These are phyloP conservation scores for Gossypium armourianum DNA, from an alignment of 441 rosid genomes.

Conservation along the genomic window DNA sequence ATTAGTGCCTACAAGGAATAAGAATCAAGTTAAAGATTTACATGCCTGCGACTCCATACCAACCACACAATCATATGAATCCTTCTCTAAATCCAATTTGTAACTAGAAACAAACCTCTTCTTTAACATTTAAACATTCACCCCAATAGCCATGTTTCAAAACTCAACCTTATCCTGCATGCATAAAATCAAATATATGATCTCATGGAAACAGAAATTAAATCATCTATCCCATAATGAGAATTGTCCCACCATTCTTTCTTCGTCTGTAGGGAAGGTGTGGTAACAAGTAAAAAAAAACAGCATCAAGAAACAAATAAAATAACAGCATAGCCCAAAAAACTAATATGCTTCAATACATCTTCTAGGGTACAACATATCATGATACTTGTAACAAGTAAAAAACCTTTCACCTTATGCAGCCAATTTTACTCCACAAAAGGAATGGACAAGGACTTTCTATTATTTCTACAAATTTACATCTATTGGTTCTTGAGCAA, in stretches of 20 bases:
- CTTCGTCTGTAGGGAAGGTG: not conserved
- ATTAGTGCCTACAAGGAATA: constrained; percentile 18
- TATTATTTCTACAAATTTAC: not conserved
- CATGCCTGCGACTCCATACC: not conserved
- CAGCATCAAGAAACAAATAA: not conserved
- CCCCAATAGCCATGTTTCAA: constrained; percentile 19
- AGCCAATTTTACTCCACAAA: not conserved
- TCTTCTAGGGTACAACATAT: not conserved
- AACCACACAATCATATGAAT: not conserved
- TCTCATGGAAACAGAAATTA: not conserved
- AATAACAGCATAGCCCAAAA: not conserved
- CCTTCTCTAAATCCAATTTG: constrained; percentile 8
- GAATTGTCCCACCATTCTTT: not conserved
- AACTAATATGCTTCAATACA: not conserved
- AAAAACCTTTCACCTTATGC: not conserved
- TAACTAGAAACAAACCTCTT: constrained; percentile 26
- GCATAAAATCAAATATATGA: constrained; percentile 12
- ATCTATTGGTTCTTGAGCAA: not conserved
- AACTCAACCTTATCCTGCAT: constrained; percentile 21
- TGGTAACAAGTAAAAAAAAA: not conserved
- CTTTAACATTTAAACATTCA: constrained; percentile 22
- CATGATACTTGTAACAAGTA: not conserved
- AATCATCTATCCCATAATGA: not conserved
- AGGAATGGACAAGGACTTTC: not conserved
- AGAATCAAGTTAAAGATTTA: constrained; percentile 13